Base-by-base conservation (phyloP, 805 yeast species). In the Cyberlindnera meyerae region DNA sequence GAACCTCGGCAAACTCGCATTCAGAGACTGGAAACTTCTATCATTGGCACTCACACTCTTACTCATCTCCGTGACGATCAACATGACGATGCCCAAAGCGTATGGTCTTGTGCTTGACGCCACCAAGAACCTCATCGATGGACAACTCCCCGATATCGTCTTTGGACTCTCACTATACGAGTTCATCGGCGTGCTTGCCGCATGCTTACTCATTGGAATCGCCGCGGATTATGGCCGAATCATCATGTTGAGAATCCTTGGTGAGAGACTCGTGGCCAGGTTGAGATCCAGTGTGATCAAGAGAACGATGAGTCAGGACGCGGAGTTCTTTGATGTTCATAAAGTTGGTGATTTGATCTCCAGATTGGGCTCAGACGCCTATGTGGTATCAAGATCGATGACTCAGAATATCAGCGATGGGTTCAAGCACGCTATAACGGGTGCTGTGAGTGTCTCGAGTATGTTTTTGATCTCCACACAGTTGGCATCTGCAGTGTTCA, bases 361-460 rank as follows among this genome's bases (percentile, higher is more conserved):
- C 9, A 70, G 98, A 42, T 65, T 90, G 34, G 83, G 95, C 12
- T 82, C 85, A 28, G 98, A 93, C 58, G 84, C 96, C 1, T 88
- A 85, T 42, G 78, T 93, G 20, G 95, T 90, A 14, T 77, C 96
- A 8, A 75, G 87, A 47, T 79, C 96, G 0, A 74, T 93, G 44
- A 86, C 97, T 16, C 95, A 86, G 49, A 90, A 90, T 56, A 71
- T 90, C 20, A 82, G 94, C 40, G 97, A 90, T 58, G 98, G 98
- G 6, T 71, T 83, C 37, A 71, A 96, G 45, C 79, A 96, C 1
- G 58, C 79, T 0, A 79, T 90, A 27, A 76, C 86, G 47, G 96
- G 96, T 2, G 66, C 75, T 22, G 93, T 86, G 24, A 96, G 97
- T 15, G 65, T 88, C 24, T 77, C 84, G 3, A 85, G 89, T 88